A percentile compares a stretch with the other conserved stretches of the same genome.
Evolutionary conservation across 2,329 filamentous ascomycete species (phyloP).

Genomic region (Ceratocystis lukuohia): DNA sequence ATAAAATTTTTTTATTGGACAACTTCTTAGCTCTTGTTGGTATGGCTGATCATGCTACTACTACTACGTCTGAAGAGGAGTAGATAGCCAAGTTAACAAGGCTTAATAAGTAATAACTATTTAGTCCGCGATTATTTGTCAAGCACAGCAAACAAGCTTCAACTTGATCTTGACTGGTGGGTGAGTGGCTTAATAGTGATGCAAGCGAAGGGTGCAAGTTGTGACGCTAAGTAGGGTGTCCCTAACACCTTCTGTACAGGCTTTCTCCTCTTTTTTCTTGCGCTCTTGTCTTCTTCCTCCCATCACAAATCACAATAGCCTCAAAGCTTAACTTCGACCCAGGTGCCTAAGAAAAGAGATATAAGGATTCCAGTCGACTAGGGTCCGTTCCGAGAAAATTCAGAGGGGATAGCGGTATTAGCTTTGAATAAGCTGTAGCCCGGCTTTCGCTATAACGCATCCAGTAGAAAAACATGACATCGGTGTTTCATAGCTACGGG

Average conservation of each 20-base stretch:
- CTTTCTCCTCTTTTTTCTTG: background rate
- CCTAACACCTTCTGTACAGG: background rate
- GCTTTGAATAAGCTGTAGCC: background rate
- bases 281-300: background rate
- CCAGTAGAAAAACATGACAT: background rate
- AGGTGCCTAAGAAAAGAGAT: background rate
- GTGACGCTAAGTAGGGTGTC: background rate
- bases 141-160: too few relatives aligned
- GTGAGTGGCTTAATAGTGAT: too few relatives aligned
- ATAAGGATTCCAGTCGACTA: background rate
- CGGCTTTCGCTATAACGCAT: background rate
- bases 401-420: background rate
- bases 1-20: too few relatives aligned
- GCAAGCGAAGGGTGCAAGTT: background rate
- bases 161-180: too few relatives aligned
- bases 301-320: background rate
- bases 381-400: background rate
- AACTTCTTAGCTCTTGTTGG: too few relatives aligned
- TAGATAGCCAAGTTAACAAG: too few relatives aligned
- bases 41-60: too few relatives aligned
- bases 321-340: constrained; percentile 4
- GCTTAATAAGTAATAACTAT: too few relatives aligned
- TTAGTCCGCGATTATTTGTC: too few relatives aligned
- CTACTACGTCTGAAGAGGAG: too few relatives aligned
- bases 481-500: background rate